phyloP scores from a whole-genome alignment of 1,284 basidiomycete species.

The Anthracocystis setariae region DNA sequence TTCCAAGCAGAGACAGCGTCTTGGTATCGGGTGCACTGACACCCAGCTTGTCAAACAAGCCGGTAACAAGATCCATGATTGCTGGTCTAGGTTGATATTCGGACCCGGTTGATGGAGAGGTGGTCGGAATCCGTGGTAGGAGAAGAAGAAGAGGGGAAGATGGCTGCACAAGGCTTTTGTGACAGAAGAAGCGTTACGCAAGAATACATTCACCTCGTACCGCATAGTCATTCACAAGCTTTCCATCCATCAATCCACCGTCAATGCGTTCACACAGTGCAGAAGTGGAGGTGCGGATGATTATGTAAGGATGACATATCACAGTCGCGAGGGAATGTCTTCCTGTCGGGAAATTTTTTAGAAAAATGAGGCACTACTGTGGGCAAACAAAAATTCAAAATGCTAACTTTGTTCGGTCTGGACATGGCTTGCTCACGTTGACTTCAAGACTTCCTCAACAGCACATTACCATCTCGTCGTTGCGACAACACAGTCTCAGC shows the following conservation, averaged over 20 bases:
- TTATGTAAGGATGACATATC: conserved; percentile 28
- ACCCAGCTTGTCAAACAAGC: conserved; percentile 18
- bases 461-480: too few relatives aligned
- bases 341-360: conserved; percentile 22
- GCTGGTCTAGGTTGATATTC: neutral
- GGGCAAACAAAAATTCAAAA: conserved; percentile 1
- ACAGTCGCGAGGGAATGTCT: neutral
- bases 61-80: conserved; percentile 39
- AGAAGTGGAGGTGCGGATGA: conserved; percentile 12
- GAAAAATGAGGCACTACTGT: conserved; percentile 3
- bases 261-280: neutral
- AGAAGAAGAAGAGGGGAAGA: neutral
- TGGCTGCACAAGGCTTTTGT: neutral
- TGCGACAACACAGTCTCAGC: too few relatives aligned
- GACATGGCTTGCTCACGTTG: neutral
- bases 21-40: conserved; percentile 27
- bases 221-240: conserved; percentile 1
- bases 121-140: neutral
- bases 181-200: conserved; percentile 5
- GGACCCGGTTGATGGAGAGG: neutral
- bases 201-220: conserved; percentile 4
- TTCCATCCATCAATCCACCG: conserved; percentile 4
- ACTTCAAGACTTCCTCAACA: too few relatives aligned
- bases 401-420: neutral
- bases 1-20: conserved; percentile 33